Evolutionary conservation across 2,329 filamentous ascomycete genomes (phyloP).

Genomic region (Arthrinium phaeospermum): DNA sequence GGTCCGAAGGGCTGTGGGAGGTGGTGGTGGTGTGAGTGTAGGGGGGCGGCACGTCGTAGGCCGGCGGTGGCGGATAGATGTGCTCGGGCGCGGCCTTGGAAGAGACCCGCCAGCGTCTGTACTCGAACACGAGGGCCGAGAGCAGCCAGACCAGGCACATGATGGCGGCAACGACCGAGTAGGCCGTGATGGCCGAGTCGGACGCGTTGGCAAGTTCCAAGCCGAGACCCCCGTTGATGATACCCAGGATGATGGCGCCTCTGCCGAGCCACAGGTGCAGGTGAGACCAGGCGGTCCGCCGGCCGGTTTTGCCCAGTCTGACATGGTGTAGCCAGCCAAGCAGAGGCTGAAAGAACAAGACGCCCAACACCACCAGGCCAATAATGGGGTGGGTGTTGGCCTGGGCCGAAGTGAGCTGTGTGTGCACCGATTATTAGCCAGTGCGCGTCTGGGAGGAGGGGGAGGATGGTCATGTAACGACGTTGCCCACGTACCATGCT

Average conservation of each 20-base stretch:
- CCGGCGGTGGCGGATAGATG: background rate
- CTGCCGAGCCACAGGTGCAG: slow-evolving; percentile 52
- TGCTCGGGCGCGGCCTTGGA: background rate
- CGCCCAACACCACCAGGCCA: slow-evolving; percentile 48
- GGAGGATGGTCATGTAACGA: too few species aligned
- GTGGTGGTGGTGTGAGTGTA: slow-evolving; percentile 20
- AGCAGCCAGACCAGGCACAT: slow-evolving; percentile 46
- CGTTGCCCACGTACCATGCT: slow-evolving; percentile 38
- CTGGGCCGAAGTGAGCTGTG: slow-evolving; percentile 37
- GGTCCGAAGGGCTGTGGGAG: background rate
- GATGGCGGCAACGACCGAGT: slow-evolving; percentile 45
- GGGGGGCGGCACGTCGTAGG: slow-evolving; percentile 22
- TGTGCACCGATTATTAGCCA: background rate
- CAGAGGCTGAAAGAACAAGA: slow-evolving; percentile 48
- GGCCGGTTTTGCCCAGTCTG: slow-evolving; percentile 42
- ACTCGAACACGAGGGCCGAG: slow-evolving; percentile 39
- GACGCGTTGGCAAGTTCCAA: slow-evolving; percentile 43
- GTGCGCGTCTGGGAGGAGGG: too few species aligned
- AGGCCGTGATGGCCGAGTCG: slow-evolving; percentile 39
- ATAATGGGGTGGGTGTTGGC: slow-evolving; percentile 53
- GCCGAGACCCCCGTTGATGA: slow-evolving; percentile 52
- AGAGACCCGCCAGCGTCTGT: slow-evolving; percentile 29
- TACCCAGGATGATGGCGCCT: slow-evolving; percentile 45
- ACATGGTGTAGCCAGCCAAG: slow-evolving; percentile 50
- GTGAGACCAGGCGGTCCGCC: slow-evolving; percentile 48